A percentile compares a stretch with the other conserved stretches of the same genome.
These are phyloP conservation scores for Penicillium egyptiacum DNA, from an alignment of 495 filamentous ascomycete genomes.

Conservation along the genomic window DNA sequence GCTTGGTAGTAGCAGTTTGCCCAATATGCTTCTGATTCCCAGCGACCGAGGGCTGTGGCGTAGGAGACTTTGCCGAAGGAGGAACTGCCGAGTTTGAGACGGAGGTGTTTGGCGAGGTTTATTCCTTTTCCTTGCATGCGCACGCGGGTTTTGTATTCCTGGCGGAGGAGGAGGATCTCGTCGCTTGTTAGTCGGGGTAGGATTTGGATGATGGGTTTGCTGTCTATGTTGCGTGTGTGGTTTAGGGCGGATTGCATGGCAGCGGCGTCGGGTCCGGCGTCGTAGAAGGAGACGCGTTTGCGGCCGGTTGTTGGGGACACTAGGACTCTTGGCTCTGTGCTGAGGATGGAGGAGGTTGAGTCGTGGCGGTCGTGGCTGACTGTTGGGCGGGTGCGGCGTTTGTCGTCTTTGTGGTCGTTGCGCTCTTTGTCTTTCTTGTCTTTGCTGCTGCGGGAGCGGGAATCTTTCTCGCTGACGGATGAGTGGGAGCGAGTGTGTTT, in stretches of 20 bases:
- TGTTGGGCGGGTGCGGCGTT: conserved; percentile 29
- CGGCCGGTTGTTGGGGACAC: conserved; percentile 33
- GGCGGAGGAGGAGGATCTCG: conserved; percentile 77
- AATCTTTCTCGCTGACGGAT: conserved; percentile 26
- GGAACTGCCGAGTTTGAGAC: conserved; percentile 68
- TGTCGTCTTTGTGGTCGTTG: conserved; percentile 34
- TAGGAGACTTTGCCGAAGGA: conserved; percentile 85
- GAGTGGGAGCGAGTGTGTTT: conserved; percentile 33
- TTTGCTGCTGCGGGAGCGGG: conserved; percentile 14
- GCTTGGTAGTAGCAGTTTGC: conserved; percentile 98
- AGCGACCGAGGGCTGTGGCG: conserved; percentile 83
- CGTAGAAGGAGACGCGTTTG: conserved; percentile 64
- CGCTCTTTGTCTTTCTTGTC: conserved; percentile 24
- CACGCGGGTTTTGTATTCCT: conserved; percentile 86
- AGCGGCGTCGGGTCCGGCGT: conserved; percentile 74
- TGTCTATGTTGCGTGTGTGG: conserved; percentile 62
- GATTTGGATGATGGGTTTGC: conserved; percentile 73
- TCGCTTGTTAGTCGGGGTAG: conserved; percentile 81
- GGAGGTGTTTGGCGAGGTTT: conserved; percentile 96
- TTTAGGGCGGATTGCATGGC: conserved; percentile 74
- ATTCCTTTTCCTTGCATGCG: conserved; percentile 81
- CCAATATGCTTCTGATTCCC: conserved; percentile 96
- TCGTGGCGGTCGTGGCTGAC: conserved; percentile 29
- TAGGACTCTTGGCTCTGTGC: conserved; percentile 28
- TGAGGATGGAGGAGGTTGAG: conserved; percentile 25